Evolutionary conservation across 2,329 filamentous ascomycete genomes (phyloP).

Genomic region (Tricladium varicosporioides): DNA sequence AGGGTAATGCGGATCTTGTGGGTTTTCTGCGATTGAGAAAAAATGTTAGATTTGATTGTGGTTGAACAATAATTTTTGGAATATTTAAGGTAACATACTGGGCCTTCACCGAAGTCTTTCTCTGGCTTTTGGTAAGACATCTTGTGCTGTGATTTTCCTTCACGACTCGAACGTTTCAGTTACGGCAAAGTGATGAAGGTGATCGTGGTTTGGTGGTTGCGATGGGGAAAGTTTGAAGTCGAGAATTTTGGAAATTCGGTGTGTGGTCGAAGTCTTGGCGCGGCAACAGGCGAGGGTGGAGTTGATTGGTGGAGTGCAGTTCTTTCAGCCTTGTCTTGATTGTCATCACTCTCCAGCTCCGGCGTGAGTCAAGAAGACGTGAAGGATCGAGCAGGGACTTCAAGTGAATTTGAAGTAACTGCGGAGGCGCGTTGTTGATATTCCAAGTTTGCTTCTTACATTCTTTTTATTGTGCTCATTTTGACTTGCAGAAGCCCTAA

Average conservation of each 20-base stretch:
- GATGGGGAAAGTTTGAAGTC: constrained; percentile 8
- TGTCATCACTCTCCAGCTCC: too few relatives aligned
- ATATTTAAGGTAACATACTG: constrained; percentile 53
- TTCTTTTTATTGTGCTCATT: not conserved
- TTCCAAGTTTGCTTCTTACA: constrained; percentile 1
- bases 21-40: constrained; percentile 61
- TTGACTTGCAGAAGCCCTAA: not conserved
- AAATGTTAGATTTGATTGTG: too few relatives aligned
- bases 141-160: constrained; percentile 48
- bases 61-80: constrained; percentile 7
- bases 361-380: too few relatives aligned
- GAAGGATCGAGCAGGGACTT: too few relatives aligned
- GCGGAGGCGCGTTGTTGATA: too few relatives aligned
- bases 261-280: constrained; percentile 27
- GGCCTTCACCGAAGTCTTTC: constrained; percentile 85
- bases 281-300: constrained; percentile 2
- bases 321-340: too few relatives aligned
- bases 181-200: constrained; percentile 81
- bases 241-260: constrained; percentile 10
- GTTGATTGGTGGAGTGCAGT: constrained; percentile 5
- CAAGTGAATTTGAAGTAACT: too few relatives aligned
- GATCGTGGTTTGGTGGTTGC: constrained; percentile 15
- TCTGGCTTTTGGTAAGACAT: constrained; percentile 97
- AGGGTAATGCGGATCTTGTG: constrained; percentile 99
- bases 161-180: constrained; percentile 77